phyloP scores from a whole-genome alignment of 345 rosid genomes.

The Camelina laxa region DNA sequence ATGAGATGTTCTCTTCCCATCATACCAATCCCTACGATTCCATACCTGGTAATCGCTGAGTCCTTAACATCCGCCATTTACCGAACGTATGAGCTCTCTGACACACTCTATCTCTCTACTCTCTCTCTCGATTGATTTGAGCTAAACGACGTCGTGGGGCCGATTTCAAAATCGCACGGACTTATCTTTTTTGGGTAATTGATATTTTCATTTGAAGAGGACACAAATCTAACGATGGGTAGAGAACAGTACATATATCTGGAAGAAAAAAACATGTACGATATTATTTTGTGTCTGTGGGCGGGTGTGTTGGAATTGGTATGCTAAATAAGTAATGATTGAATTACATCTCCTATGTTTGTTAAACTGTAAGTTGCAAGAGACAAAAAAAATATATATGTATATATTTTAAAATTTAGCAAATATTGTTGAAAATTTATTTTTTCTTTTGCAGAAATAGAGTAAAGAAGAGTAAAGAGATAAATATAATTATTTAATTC shows the following conservation, averaged over 20 bases:
- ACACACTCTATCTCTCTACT: neutral
- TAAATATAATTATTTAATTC: no score
- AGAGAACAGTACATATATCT: neutral
- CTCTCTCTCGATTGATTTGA: neutral
- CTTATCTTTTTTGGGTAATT: neutral
- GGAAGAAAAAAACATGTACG: neutral
- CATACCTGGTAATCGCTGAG: constrained; percentile 58
- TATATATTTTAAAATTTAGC: no score
- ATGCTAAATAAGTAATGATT: no score
- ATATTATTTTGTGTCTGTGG: no score
- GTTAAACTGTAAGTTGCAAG: no score
- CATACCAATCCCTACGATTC: constrained; percentile 92
- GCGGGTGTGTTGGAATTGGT: no score
- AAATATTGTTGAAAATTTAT: no score
- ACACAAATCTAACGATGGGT: neutral
- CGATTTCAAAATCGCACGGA: neutral
- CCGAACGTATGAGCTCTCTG: constrained; percentile 9
- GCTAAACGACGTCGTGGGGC: neutral
- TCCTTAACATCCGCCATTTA: constrained; percentile 38
- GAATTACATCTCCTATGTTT: no score
- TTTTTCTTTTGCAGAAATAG: no score
- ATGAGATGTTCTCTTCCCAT: constrained; percentile 97
- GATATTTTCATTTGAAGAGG: neutral
- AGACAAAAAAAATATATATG: no score
- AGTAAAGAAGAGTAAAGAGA: no score